Evolutionary conservation across 441 rosid species (phyloP), one percentile per base, ranked within the genome.

Genomic region (Manihot esculenta): DNA sequence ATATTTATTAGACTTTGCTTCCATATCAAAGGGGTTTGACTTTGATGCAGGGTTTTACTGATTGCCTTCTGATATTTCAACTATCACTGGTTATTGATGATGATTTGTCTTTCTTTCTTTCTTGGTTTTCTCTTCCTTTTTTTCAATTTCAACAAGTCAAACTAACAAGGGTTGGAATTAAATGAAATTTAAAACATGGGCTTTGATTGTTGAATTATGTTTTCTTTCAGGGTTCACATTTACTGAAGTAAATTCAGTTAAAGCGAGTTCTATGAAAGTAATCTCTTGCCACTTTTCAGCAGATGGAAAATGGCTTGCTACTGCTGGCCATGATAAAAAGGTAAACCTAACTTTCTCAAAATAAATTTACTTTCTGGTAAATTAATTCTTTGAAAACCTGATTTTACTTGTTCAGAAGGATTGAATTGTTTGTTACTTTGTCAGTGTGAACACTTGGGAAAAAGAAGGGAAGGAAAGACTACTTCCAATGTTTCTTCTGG

Each of bases 221-320:
- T 55, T 55, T 15, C 3, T 56, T 24, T 24, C 13, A 56, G 60
- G 38, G 9, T 56, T 56, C n/a, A 13, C 60, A 56, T 56, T 56
- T 24, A 56, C 35, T 56, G 60, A 56, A 56, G 18, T 56, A 56
- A 24, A 17, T 56, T 56, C 38, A 26, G n/a, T 56, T 26, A 56
- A 56, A 56, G 60, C 60, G 7, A 56, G 35, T 26, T 7, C 17
- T 24, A 56, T 56, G 60, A 56, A 56, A 26, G n/a, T 24, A 56
- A 26, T 56, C 26, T 56, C 58, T 11, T 54, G 58, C 58, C 15
- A 54, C 58, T 56, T 56, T 56, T 56, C 35, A 5, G n/a, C 60
- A 7, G 60, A 56, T 56, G 60, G 60, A 56, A 56, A 56, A 56
- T 56, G 60, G 60, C 10, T 56, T 56, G 60, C 35, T 56, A 56